Evolutionary conservation across 306 rosid species (phyloP).

Genomic region (Quercus gilva): DNA sequence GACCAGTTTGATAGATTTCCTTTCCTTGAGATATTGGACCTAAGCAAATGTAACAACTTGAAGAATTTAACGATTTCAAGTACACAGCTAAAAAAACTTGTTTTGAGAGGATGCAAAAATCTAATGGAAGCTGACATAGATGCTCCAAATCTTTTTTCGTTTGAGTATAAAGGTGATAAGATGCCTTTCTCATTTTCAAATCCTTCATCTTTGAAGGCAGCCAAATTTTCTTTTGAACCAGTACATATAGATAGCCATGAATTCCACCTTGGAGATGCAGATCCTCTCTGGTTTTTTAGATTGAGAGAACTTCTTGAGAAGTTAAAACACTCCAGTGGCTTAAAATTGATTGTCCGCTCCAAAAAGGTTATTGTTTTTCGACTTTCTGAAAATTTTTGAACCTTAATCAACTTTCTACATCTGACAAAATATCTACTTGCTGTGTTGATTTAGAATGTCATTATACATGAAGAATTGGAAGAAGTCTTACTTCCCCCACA

Average conservation of each 20-base stretch:
- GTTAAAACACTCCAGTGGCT: conserved; percentile 21
- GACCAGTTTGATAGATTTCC: conserved; percentile 21
- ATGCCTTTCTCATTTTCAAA: conserved; percentile 22
- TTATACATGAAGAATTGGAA: conserved; percentile 35
- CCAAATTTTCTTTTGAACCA: conserved; percentile 32
- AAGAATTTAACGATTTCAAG: conserved; percentile 13
- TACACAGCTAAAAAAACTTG: conserved; percentile 25
- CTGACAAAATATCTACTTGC: conserved; percentile 13
- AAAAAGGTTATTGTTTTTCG: conserved; percentile 28
- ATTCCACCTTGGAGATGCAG: neutral
- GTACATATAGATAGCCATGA: neutral
- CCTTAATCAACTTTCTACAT: neutral
- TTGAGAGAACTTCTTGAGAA: conserved; percentile 14
- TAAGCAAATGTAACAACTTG: conserved; percentile 12
- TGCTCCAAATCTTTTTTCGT: conserved; percentile 36
- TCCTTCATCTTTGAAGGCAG: conserved; percentile 23
- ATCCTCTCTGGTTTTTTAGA: neutral
- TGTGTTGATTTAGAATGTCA: conserved; percentile 30
- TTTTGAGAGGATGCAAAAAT: conserved; percentile 36
- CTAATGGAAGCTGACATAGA: neutral
- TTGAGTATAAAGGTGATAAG: conserved; percentile 36
- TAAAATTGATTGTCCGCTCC: conserved; percentile 39
- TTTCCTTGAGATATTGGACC: conserved; percentile 39
- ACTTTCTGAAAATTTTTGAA: neutral
- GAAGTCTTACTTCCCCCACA: conserved; percentile 18